A percentile compares a stretch with the other conserved stretches of the same genome.
Conservation (phyloP, 2,329 filamentous ascomycete genomes). For the Ceratocystis destructans region DNA sequence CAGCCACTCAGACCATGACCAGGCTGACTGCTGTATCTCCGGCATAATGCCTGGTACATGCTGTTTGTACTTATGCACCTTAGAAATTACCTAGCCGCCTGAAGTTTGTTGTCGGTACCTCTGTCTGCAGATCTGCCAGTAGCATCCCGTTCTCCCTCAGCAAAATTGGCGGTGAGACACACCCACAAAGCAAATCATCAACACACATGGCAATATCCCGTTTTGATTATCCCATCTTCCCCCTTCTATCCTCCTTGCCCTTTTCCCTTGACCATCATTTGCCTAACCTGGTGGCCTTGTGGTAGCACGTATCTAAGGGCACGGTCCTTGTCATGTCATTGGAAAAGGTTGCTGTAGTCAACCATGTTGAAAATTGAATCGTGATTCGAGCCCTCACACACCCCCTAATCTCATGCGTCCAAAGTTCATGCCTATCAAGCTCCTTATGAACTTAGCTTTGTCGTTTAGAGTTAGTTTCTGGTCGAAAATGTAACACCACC, state of each 20-base stretch:
- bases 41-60: background rate
- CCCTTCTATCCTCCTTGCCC: background rate
- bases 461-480: background rate
- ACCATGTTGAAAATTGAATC: background rate
- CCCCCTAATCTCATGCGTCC: slow-evolving; percentile 1
- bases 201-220: background rate
- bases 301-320: background rate
- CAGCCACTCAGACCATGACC: background rate
- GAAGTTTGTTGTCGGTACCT: background rate
- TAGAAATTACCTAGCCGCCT: too few species aligned
- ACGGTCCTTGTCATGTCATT: slow-evolving; percentile 1
- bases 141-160: background rate
- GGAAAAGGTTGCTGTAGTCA: background rate
- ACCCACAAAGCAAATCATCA: background rate
- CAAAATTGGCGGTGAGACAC: background rate
- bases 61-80: background rate
- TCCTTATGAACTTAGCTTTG: background rate
- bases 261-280: background rate
- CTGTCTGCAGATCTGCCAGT: background rate
- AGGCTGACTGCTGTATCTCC: background rate
- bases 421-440: slow-evolving; percentile 4
- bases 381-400: background rate
- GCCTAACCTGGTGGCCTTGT: background rate
- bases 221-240: background rate
- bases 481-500: background rate